Percentiles rank a stretch among this genome's conserved stretches.
phyloP scores from a whole-genome alignment of 108 stramenopile genomes.

The Licmophora abbreviata region DNA sequence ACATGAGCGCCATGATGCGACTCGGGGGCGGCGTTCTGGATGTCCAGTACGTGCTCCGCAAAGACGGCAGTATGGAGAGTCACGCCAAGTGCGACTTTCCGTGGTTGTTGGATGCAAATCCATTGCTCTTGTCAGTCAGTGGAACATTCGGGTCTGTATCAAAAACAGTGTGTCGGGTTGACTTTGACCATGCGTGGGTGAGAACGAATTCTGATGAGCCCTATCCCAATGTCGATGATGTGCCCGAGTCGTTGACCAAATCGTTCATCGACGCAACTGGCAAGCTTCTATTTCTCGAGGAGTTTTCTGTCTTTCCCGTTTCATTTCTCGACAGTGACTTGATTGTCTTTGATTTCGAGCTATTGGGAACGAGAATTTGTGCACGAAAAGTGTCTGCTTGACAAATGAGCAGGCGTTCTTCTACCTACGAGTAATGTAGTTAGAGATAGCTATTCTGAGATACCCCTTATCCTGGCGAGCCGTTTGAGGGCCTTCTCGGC shows the following conservation, averaged over 20 bases:
- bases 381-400: constrained; percentile 34
- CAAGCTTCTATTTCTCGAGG: constrained; percentile 40
- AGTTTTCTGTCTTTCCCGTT: constrained; percentile 67
- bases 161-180: constrained; percentile 47
- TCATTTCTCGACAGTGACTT: constrained; percentile 56
- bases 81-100: constrained; percentile 56
- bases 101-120: constrained; percentile 14
- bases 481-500: constrained; percentile 33
- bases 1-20: no score
- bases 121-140: constrained; percentile 34
- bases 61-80: constrained; percentile 41
- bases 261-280: constrained; percentile 39
- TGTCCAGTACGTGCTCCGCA: constrained; percentile 37
- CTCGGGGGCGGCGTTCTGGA: constrained; percentile 17
- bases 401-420: background rate
- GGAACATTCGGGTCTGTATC: constrained; percentile 56
- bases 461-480: no score
- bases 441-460: no score
- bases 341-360: constrained; percentile 78
- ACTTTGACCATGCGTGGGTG: constrained; percentile 71
- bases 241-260: constrained; percentile 45
- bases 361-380: constrained; percentile 68
- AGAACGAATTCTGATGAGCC: constrained; percentile 22
- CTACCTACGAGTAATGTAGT: no score
- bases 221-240: constrained; percentile 28